Evolutionary conservation across 2,329 filamentous ascomycete species (phyloP), one percentile per base, ranked within the genome.

Genomic region (Penicillium sp.): DNA sequence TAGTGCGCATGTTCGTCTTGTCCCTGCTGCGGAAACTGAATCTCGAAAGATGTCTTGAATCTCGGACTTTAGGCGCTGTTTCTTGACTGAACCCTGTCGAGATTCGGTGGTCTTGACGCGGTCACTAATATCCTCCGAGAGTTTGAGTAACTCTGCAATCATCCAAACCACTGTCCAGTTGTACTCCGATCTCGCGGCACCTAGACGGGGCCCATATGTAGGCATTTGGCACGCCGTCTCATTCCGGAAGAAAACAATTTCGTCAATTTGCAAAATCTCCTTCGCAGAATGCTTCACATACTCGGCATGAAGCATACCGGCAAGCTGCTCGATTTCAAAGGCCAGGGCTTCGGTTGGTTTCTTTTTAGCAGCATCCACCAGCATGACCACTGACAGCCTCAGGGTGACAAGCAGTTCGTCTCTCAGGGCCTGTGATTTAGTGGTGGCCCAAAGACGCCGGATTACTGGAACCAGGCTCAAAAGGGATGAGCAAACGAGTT

Each of bases 381-480:
- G 67, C 54, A 83, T 76, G 60, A 89, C 80, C 43, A 90, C 76
- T 59, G 88, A 85, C 8, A 87, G 75, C 58, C 89, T 85, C 27
- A 96, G 76, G 1, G 85, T 85, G 61, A 86, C 86, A 32, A 95
- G 79, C 70, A 96, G 88, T 70, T 92, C 91, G 60, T 93, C 89
- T 62, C 88, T 86, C 47, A 94, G 62, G 13, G 83, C 81, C 24
- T 82, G 73, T 43, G 84, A 83, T 62, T 89, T 90, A 38, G 63
- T 64, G n/a, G 83, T 82, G 59, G 86, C 80, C 92, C 93, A 99
- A 75, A 91, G 85, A 47, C 84, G 82, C 52, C 83, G 84, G 60
- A 96, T 85, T 43, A 92, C 72, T 1, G 90, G 88, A 22, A 96
- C 68, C 7, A 92, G 70, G 6, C 83, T 80, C 51, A 79, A 76